phyloP scores from a whole-genome alignment of 1,284 basidiomycete species.

The Ustilago nuda region DNA sequence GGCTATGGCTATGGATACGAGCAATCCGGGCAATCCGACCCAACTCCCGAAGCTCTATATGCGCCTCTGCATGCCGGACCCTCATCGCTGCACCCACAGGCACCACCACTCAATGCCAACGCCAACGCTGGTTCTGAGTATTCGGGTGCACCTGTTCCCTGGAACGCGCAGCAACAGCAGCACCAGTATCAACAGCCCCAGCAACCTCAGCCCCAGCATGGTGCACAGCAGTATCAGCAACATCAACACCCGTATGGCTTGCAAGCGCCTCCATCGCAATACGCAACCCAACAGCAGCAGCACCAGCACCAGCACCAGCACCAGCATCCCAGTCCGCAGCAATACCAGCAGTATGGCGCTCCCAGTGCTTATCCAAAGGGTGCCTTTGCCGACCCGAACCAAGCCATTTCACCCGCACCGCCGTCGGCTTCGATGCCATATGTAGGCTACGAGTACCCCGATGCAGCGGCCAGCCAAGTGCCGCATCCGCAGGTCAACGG shows the following conservation, averaged over 20 bases:
- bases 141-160: constrained; percentile 10
- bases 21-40: constrained; percentile 13
- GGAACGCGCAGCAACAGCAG: constrained; percentile 24
- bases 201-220: constrained; percentile 4
- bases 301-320: constrained; percentile 13
- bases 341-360: constrained; percentile 15
- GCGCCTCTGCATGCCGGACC: constrained; percentile 14
- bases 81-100: constrained; percentile 28
- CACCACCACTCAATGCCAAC: constrained; percentile 7
- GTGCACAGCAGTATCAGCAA: constrained; percentile 18
- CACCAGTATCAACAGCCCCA: constrained; percentile 12
- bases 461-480: constrained; percentile 2
- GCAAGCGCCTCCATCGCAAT: constrained; percentile 13
- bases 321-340: constrained; percentile 11
- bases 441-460: constrained; percentile 17
- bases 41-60: constrained; percentile 10
- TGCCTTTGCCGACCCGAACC: constrained; percentile 18
- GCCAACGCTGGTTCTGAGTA: constrained; percentile 4
- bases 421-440: constrained; percentile 15
- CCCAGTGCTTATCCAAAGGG: constrained; percentile 18
- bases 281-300: constrained; percentile 14
- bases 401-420: constrained; percentile 7
- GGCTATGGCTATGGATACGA: constrained; percentile 30
- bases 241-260: constrained; percentile 23
- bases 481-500: constrained; percentile 17